Conservation (phyloP, 2,329 filamentous ascomycete genomes). For the Fusarium kyushuense region DNA sequence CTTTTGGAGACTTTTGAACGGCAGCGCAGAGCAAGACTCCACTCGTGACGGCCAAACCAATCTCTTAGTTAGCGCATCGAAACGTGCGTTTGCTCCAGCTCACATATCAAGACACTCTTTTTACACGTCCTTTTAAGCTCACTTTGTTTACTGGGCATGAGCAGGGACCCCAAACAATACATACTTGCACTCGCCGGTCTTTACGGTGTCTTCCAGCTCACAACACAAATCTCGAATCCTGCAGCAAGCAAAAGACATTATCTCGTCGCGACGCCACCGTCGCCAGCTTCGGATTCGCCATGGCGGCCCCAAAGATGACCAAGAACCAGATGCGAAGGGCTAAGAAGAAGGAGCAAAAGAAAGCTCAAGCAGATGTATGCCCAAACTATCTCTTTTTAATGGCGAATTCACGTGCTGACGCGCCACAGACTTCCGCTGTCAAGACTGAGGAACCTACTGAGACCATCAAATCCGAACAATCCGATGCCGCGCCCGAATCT, state of each 20-base stretch:
- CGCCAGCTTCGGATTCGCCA: slow-evolving; percentile 55
- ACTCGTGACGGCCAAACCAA: slow-evolving; percentile 33
- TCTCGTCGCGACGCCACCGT: slow-evolving; percentile 44
- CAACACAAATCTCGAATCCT: slow-evolving; percentile 52
- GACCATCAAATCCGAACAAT: slow-evolving; percentile 44
- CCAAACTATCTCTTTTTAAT: background rate
- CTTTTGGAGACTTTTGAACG: slow-evolving; percentile 20
- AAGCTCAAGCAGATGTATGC: slow-evolving; percentile 67
- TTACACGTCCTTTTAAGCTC: background rate
- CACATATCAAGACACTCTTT: background rate
- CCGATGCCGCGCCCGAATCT: slow-evolving; percentile 52
- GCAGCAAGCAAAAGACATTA: slow-evolving; percentile 45
- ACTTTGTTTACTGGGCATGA: slow-evolving; percentile 47
- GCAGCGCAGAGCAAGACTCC: slow-evolving; percentile 36
- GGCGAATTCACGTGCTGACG: slow-evolving; percentile 28
- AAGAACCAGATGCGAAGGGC: slow-evolving; percentile 95
- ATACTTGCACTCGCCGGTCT: slow-evolving; percentile 51
- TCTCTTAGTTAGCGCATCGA: slow-evolving; percentile 34
- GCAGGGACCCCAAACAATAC: slow-evolving; percentile 55
- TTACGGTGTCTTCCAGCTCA: slow-evolving; percentile 55
- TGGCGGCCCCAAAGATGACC: slow-evolving; percentile 79
- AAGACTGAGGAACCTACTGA: slow-evolving; percentile 37
- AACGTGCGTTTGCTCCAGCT: slow-evolving; percentile 20
- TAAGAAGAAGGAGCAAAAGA: slow-evolving; percentile 94
- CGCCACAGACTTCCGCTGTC: slow-evolving; percentile 34